Evolutionary conservation across 495 filamentous ascomycete species (phyloP).

Genomic region (Trichoderma gamsii): DNA sequence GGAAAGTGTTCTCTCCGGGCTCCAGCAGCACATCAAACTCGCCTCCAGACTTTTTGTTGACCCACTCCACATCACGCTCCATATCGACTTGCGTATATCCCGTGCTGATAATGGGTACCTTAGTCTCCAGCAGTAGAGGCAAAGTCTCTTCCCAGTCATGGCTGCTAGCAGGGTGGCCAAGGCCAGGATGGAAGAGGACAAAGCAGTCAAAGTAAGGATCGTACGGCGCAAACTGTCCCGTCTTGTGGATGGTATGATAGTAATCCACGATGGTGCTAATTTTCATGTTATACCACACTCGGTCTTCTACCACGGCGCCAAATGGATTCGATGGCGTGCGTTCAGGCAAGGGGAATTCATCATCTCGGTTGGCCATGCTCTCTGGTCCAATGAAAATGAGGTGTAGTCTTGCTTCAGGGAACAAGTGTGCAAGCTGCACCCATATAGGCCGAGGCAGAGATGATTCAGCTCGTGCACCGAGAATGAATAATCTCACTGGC

Average conservation of each 20-base stretch:
- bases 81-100: constrained; percentile 95
- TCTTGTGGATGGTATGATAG: constrained; percentile 91
- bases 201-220: constrained; percentile 98
- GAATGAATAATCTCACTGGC: constrained; percentile 83
- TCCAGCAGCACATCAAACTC: constrained; percentile 90
- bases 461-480: constrained; percentile 93
- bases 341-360: constrained; percentile 83
- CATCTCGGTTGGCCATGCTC: constrained; percentile 82
- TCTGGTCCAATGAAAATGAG: constrained; percentile 94
- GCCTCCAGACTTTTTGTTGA: constrained; percentile 70
- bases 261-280: constrained; percentile 97
- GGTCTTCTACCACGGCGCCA: constrained; percentile 84
- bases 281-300: constrained; percentile 78
- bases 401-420: constrained; percentile 74
- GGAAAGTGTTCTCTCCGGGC: constrained; percentile 89
- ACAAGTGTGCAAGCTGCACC: constrained; percentile 85
- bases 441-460: constrained; percentile 90
- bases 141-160: constrained; percentile 92
- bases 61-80: constrained; percentile 84
- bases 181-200: constrained; percentile 89
- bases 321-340: constrained; percentile 82
- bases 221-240: constrained; percentile 81
- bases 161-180: constrained; percentile 86
- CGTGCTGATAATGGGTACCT: constrained; percentile 86
- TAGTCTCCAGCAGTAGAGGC: constrained; percentile 85